Percentiles rank a stretch among this genome's conserved stretches.
These are phyloP conservation scores for Aschersonia sp. DNA, from an alignment of 2,329 filamentous ascomycete species.

Conservation along the genomic window DNA sequence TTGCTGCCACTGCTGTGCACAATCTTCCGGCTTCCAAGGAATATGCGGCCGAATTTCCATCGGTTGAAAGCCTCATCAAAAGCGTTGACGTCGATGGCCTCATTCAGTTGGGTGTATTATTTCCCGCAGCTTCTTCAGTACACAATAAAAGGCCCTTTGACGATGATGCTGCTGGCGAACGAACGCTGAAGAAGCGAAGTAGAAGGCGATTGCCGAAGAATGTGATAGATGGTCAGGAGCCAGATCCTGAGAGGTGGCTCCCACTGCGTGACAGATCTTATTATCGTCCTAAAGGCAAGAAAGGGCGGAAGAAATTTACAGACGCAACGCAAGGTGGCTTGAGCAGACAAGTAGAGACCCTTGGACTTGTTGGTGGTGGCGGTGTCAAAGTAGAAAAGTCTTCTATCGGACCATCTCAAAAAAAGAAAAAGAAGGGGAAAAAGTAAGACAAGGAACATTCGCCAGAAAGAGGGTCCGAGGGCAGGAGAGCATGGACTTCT, in stretches of 20 bases:
- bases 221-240: conserved; percentile 61
- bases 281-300: conserved; percentile 82
- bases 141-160: conserved; percentile 34
- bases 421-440: conserved; percentile 39
- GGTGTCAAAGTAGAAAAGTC: conserved; percentile 53
- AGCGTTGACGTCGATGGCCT: conserved; percentile 48
- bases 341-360: conserved; percentile 57
- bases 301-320: conserved; percentile 69
- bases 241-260: conserved; percentile 87
- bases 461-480: no score
- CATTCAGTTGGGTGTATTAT: conserved; percentile 48
- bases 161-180: conserved; percentile 20
- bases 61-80: conserved; percentile 45
- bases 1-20: conserved; percentile 61
- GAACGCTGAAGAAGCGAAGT: conserved; percentile 40
- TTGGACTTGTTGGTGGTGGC: conserved; percentile 48
- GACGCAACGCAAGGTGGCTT: conserved; percentile 76
- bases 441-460: conserved; percentile 20
- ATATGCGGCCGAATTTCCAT: conserved; percentile 41
- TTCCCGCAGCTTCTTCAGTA: conserved; percentile 16
- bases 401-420: conserved; percentile 20
- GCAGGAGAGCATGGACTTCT: background rate
- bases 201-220: conserved; percentile 54
- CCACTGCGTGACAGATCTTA: conserved; percentile 78
- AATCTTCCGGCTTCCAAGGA: conserved; percentile 40